A percentile compares a stretch with the other conserved stretches of the same genome.
These are phyloP conservation scores for Phanerodontia chrysosporium DNA, from an alignment of 768 basidiomycete species.

Conservation along the genomic window DNA sequence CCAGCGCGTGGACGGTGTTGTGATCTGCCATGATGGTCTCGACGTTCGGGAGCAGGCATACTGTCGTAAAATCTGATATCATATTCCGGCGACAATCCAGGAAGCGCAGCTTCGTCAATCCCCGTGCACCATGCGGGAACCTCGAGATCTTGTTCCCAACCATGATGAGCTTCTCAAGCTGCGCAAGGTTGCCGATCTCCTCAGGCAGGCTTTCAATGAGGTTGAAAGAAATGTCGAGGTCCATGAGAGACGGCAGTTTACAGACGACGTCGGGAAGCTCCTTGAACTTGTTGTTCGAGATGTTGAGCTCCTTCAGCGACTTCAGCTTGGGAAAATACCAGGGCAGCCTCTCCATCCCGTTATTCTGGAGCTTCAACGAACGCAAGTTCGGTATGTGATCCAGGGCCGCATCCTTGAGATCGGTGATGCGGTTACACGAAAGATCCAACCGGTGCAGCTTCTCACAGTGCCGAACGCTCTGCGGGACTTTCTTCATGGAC, in stretches of 20 bases:
- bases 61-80: slow-evolving; percentile 68
- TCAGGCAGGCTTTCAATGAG: slow-evolving; percentile 77
- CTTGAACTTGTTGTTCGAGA: slow-evolving; percentile 94
- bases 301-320: slow-evolving; percentile 73
- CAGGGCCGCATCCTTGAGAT: slow-evolving; percentile 82
- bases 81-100: slow-evolving; percentile 87
- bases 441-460: slow-evolving; percentile 81
- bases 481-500: slow-evolving; percentile 92
- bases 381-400: slow-evolving; percentile 70
- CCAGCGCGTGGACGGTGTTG: slow-evolving; percentile 77
- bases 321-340: slow-evolving; percentile 78
- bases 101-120: slow-evolving; percentile 55
- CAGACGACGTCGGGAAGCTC: slow-evolving; percentile 70
- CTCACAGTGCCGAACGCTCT: slow-evolving; percentile 68
- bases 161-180: slow-evolving; percentile 69
- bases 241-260: slow-evolving; percentile 65
- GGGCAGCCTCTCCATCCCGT: slow-evolving; percentile 83
- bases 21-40: slow-evolving; percentile 71
- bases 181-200: slow-evolving; percentile 63
- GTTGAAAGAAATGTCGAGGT: slow-evolving; percentile 96
- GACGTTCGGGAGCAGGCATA: slow-evolving; percentile 67
- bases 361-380: slow-evolving; percentile 80
- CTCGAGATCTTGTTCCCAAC: slow-evolving; percentile 80
- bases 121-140: slow-evolving; percentile 59
- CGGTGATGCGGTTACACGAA: slow-evolving; percentile 86